Percentiles rank a stretch among this genome's conserved stretches.
These are phyloP conservation scores for Scalesia atractyloides DNA, from an alignment of 129 eudicot species.

Conservation along the genomic window DNA sequence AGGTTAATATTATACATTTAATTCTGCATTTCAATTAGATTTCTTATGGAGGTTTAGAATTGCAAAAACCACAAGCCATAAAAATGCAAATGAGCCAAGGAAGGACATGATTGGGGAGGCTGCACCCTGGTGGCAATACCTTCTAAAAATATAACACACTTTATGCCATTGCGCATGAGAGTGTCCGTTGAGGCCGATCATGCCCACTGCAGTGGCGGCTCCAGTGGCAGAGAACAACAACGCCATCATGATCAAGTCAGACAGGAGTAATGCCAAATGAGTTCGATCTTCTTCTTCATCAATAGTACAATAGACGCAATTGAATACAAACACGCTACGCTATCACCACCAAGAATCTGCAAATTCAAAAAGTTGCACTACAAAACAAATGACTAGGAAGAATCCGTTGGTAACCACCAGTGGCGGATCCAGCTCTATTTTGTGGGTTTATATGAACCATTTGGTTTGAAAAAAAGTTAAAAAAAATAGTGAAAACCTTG, in stretches of 20 bases:
- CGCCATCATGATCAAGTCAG: slow-evolving; percentile 28
- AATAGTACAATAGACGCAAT: slow-evolving; percentile 25
- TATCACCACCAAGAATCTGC: slow-evolving; percentile 34
- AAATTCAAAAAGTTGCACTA: not conserved
- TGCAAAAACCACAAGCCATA: slow-evolving; percentile 34
- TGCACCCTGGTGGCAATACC: slow-evolving; percentile 37
- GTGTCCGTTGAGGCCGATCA: slow-evolving; percentile 33
- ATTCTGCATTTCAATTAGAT: slow-evolving; percentile 3
- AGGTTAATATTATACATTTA: not conserved
- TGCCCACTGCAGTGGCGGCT: slow-evolving; percentile 30
- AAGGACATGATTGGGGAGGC: slow-evolving; percentile 36
- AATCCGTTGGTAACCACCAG: too few species aligned
- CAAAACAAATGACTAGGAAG: too few species aligned
- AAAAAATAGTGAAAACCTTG: too few species aligned
- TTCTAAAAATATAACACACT: slow-evolving; percentile 35
- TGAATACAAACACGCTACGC: slow-evolving; percentile 34
- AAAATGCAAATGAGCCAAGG: slow-evolving; percentile 32
- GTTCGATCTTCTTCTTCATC: slow-evolving; percentile 16
- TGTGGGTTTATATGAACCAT: too few species aligned
- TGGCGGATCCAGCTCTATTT: too few species aligned
- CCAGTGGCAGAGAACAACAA: slow-evolving; percentile 36
- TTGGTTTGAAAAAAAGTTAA: too few species aligned
- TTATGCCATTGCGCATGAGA: slow-evolving; percentile 37
- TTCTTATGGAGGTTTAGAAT: slow-evolving; percentile 33
- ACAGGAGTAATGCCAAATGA: slow-evolving; percentile 13